These are phyloP conservation scores for Breynia disticha DNA, from an alignment of 441 rosid species.

Conservation along the genomic window DNA sequence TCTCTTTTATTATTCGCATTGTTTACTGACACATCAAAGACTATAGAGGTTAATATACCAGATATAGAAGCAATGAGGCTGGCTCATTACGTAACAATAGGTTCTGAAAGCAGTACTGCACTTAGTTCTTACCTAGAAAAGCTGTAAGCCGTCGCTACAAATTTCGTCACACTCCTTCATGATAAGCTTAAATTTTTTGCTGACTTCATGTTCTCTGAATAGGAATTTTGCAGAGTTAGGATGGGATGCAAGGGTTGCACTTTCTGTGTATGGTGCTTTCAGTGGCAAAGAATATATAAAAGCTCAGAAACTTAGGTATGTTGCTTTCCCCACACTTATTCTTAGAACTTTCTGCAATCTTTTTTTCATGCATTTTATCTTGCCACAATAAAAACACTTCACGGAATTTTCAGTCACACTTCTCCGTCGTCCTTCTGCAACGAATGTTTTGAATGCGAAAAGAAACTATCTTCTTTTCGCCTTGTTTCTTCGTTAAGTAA, in stretches of 20 bases:
- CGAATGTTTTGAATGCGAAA: no score
- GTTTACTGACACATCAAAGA: no score
- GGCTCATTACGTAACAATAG: constrained; percentile 62
- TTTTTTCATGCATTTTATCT: no score
- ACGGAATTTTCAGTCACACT: no score
- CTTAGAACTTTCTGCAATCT: no score
- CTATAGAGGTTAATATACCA: constrained; percentile 58
- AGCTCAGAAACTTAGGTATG: constrained; percentile 56
- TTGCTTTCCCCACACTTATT: no score
- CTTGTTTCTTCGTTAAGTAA: no score
- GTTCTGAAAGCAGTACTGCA: constrained; percentile 47
- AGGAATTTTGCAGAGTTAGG: constrained; percentile 46
- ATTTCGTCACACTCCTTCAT: background rate
- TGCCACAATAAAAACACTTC: no score
- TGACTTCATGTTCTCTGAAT: constrained; percentile 9
- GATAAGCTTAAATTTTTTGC: constrained; percentile 4
- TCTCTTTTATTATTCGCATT: no score
- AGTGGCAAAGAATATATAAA: constrained; percentile 46
- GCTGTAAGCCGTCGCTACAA: constrained; percentile 26
- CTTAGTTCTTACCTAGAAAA: constrained; percentile 40
- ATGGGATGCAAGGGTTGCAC: constrained; percentile 65
- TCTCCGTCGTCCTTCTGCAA: no score
- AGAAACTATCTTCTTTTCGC: no score
- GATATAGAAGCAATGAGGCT: constrained; percentile 65
- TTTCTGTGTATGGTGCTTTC: constrained; percentile 47